Conservation (phyloP, 768 basidiomycete species). For the Boletales sp. region DNA sequence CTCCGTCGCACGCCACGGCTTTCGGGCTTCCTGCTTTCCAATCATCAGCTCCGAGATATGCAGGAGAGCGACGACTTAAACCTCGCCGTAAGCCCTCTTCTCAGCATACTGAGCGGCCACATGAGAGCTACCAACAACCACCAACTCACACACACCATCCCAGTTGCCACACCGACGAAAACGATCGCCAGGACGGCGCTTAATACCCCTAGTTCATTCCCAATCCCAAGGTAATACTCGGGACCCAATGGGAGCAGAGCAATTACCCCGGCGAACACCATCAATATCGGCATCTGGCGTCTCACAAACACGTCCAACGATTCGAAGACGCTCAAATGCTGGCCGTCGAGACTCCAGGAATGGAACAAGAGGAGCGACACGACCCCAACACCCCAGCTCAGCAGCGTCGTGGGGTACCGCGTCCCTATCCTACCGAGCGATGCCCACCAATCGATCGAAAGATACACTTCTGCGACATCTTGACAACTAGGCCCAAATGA, state of each 20-base stretch:
- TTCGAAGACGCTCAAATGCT: slow-evolving; percentile 43
- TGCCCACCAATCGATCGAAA: slow-evolving; percentile 68
- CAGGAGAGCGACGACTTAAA: slow-evolving; percentile 1
- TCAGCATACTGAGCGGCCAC: slow-evolving; percentile 36
- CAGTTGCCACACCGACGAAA: slow-evolving; percentile 56
- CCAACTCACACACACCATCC: slow-evolving; percentile 63
- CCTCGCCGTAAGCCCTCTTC: slow-evolving; percentile 10
- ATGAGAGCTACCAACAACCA: slow-evolving; percentile 47
- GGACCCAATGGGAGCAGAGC: slow-evolving; percentile 57
- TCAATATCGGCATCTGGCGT: slow-evolving; percentile 38
- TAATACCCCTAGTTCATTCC: slow-evolving; percentile 41
- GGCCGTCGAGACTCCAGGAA: slow-evolving; percentile 39
- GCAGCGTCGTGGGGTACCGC: slow-evolving; percentile 70
- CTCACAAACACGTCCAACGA: slow-evolving; percentile 46
- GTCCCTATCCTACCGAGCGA: slow-evolving; percentile 69
- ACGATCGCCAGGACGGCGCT: slow-evolving; percentile 49
- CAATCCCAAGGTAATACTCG: slow-evolving; percentile 57
- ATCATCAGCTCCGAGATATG: background rate
- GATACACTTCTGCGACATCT: slow-evolving; percentile 33
- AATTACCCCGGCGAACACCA: slow-evolving; percentile 40
- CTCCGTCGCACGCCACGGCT: slow-evolving; percentile 40
- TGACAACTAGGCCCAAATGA: slow-evolving; percentile 51
- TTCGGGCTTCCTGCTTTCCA: slow-evolving; percentile 24
- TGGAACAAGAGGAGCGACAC: slow-evolving; percentile 54
- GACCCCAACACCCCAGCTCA: slow-evolving; percentile 75